Conservation (phyloP, 2,329 filamentous ascomycete genomes). For the Calonectria multiphialidica region DNA sequence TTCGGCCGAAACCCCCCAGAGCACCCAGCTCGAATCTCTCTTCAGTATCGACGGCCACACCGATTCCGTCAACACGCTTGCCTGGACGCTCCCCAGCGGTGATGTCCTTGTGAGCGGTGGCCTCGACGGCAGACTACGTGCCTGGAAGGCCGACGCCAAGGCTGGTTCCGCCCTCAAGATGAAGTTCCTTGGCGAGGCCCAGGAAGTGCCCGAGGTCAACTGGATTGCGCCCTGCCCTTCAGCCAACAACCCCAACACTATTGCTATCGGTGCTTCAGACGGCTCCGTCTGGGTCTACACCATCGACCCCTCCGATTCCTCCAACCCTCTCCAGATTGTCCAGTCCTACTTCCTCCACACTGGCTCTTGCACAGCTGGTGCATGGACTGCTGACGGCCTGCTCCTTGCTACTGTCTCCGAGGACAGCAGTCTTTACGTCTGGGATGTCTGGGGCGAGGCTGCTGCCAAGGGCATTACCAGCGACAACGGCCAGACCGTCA, state of each 20-base stretch:
- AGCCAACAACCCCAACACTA: constrained; percentile 77
- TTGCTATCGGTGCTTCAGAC: constrained; percentile 90
- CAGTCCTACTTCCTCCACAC: constrained; percentile 96
- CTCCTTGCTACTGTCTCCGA: constrained; percentile 91
- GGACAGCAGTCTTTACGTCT: constrained; percentile 90
- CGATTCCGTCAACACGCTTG: constrained; percentile 89
- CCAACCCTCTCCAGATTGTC: constrained; percentile 79
- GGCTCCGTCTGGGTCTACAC: constrained; percentile 97
- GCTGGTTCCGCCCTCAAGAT: constrained; percentile 61
- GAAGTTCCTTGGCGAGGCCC: constrained; percentile 79
- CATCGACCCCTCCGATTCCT: constrained; percentile 74
- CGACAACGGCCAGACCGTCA: constrained; percentile 72
- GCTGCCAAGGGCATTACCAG: constrained; percentile 66
- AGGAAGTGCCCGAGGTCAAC: constrained; percentile 95
- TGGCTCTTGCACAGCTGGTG: constrained; percentile 85
- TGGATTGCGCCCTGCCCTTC: constrained; percentile 86
- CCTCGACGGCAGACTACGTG: constrained; percentile 84
- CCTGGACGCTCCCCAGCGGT: constrained; percentile 86
- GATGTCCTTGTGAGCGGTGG: constrained; percentile 90
- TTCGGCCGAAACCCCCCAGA: constrained; percentile 61
- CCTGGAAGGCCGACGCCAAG: constrained; percentile 69
- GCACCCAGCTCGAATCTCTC: constrained; percentile 72
- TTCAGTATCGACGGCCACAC: constrained; percentile 89
- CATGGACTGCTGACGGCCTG: constrained; percentile 90
- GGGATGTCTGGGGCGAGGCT: constrained; percentile 88